Evolutionary conservation across 345 rosid species (phyloP), one percentile per base, ranked within the genome.

Genomic region (Salix udensis): DNA sequence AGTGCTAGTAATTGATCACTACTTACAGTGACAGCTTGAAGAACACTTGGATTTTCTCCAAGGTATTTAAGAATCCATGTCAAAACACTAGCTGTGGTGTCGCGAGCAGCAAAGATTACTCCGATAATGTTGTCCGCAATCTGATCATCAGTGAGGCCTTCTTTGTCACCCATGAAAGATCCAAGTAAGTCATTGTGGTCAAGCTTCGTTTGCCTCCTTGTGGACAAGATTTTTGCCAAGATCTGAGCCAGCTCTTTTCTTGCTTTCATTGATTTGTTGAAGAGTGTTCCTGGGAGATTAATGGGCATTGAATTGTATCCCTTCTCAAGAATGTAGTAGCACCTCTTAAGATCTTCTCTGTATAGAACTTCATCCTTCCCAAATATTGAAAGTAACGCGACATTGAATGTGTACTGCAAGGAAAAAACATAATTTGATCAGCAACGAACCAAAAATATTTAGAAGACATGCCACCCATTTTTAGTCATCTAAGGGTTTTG

Each of bases 231-330:
- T 80, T 73, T 89, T 1, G 91, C 89, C 36, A 95, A 65, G 82
- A 95, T 95, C 68, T 80, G 88, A 4, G 91, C 92, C 9, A 95
- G 86, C 74, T 93, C 92, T 23, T 87, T 91, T 30, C 99, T 91
- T 66, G 98, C 96, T 79, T 84, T 91, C 97, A 95, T 95, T 4
- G 98, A 77, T 82, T 90, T 88, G 91, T 91, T 60, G 86, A 93
- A 93, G 13, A 93, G 92, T 9, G 99, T 96, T 16, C 98, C 99
- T 0, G 99, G 98, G 18, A 96, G 84, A 72, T 93, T 91, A 9
- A 96, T 79, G 19, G 97, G 98, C 98, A 96, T 91, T n/a, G 99
- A 96, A 77, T 96, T 96, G 89, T 96, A 96, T 1, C 97, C 99
- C 74, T 91, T 86, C 76, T 96, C 99, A 12, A 96, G 93, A 83